Base-by-base conservation (phyloP, 2,329 filamentous ascomycete genomes). In the Cladorrhinum sp. region DNA sequence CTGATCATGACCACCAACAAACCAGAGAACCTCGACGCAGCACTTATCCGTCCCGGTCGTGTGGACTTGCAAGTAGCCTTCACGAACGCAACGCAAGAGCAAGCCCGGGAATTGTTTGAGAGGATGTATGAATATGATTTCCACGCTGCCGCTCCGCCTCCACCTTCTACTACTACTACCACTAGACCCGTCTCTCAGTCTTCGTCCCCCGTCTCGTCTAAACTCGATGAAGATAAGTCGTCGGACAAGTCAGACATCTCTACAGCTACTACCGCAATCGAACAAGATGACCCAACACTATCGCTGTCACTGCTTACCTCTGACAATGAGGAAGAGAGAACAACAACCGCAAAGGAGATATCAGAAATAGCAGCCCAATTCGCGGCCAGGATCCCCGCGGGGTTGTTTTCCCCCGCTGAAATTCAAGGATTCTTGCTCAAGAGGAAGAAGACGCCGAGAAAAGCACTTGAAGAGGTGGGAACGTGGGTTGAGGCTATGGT, bases 1-100 rank as follows among this genome's bases (percentile, higher is more conserved):
- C 81, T 93, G 18, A 87, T 93, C 75, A 92, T 93, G 88, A 93
- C 90, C 0, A 92, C 89, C 29, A 95, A 93, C 73, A 83, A 85
- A 62, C 87, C 88, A 2, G 86, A 93, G 67, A 80, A 83, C 13
- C 82, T 93, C 0, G 90, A 93, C 69, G 81, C 86, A 50, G 90
- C 89, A 0, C 80, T 95, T 5, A 86, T 92, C 54, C 81, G 90
- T 0, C 89, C 90, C 0, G 89, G 90, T 1, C 80, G 89, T 1
- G 86, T 93, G 3, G 90, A 93, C 64, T 76, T 88, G 45, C 85
- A 89, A 66, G 83, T 92, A 1, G 67, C 62, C 63, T 73, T 70
- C 80, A 79, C 76, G 22, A 82, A 83, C 63, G 84, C 85, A 1
- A 83, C 80, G 1, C 74, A 75, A 29, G 65, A 72, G 8, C 85